These are phyloP conservation scores for Penicillium sp. DNA, from an alignment of 2,329 filamentous ascomycete species.

Conservation along the genomic window DNA sequence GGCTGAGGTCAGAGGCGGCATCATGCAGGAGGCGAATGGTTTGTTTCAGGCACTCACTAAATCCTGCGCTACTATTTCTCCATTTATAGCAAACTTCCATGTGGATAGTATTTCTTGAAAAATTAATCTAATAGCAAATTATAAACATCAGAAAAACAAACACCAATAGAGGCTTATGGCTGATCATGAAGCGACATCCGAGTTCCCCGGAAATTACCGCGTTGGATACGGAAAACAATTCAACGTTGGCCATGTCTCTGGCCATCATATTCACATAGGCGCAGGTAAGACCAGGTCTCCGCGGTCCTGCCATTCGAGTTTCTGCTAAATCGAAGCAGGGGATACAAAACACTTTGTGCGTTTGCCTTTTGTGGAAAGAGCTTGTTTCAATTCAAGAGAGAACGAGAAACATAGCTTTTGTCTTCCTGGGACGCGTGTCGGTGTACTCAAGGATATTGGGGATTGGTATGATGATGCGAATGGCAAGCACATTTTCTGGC, in stretches of 20 bases:
- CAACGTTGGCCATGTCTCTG: background rate
- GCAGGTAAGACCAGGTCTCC: background rate
- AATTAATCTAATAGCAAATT: too few relatives aligned
- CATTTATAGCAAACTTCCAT: too few relatives aligned
- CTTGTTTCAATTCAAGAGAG: conserved; percentile 32
- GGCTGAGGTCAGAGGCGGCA: too few relatives aligned
- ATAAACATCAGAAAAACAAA: background rate
- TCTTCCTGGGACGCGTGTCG: background rate
- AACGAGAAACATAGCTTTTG: background rate
- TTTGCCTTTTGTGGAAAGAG: background rate
- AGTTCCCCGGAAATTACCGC: background rate
- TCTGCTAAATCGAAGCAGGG: background rate
- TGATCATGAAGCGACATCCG: background rate
- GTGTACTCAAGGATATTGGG: background rate
- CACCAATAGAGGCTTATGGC: background rate
- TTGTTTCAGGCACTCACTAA: too few relatives aligned
- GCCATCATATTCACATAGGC: background rate
- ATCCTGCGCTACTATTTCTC: too few relatives aligned
- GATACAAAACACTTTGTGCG: background rate
- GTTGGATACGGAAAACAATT: background rate
- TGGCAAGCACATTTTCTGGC: background rate
- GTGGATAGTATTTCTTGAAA: too few relatives aligned
- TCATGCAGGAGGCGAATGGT: too few relatives aligned
- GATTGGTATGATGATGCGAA: background rate
- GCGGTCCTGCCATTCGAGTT: background rate